Base-by-base conservation (phyloP, 73 alveolate genomes). In the Halteria grandinella region DNA sequence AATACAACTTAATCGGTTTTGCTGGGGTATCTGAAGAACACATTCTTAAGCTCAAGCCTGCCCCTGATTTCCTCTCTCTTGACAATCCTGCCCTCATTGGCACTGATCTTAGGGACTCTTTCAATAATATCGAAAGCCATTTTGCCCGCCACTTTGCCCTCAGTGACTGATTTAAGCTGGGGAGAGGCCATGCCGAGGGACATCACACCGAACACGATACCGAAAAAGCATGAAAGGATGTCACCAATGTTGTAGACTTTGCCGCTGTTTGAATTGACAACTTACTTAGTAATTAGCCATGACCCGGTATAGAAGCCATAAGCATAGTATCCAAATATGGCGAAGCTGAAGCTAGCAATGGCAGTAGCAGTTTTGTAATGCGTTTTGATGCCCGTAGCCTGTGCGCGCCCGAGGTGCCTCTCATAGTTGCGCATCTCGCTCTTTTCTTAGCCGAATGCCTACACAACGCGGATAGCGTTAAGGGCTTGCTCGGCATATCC, bases 1-100 rank as follows among this genome's bases (percentile, higher is more conserved):
- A 69, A 34, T 7, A 69, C 48, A 14, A 47, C 1, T 62, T 82
- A 66, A 59, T 86, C 91, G n/a, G 97, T 95, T 39, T 93, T 75
- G 28, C 92, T 75, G 15, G 96, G 97, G 70, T 93, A 93, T 3
- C 88, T 86, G 83, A 93, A 93, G 29, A 91, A 55, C 1, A 90
- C 97, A 53, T 87, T 81, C 63, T 58, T 71, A 51, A 93, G 90
- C 75, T 93, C 91, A 12, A 93, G 88, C 44, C 72, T 74, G 27
- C 97, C 97, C 12, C 33, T 37, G 36, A 73, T 18, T 3, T 31
- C 15, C 1, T 43, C 58, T 2, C 25, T 21, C 11, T 24, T 28
- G 20, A 29, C 25, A 23, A 62, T 70, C 8, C 83, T 54, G 0
- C 83, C 89, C 75, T 17, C 40, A 48, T 24, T 39, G 1, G 31